These are phyloP conservation scores for Wickerhamomyces sp. DNA, from an alignment of 1,139 yeast genomes.

Conservation along the genomic window DNA sequence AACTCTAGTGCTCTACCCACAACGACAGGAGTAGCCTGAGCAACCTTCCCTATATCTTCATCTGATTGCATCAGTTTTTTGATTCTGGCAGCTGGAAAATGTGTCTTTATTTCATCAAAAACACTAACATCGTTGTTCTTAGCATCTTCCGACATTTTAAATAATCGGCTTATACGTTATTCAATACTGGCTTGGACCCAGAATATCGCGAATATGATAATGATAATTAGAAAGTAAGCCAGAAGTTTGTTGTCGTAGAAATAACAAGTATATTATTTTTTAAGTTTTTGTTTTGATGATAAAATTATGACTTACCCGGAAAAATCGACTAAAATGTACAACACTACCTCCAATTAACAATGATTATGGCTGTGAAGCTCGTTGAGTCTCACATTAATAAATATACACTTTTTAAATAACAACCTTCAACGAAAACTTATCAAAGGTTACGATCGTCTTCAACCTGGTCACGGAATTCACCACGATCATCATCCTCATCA, in stretches of 20 bases:
- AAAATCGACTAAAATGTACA: no score
- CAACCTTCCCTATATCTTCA: constrained; percentile 97
- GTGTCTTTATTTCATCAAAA: constrained; percentile 68
- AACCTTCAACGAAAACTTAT: background rate
- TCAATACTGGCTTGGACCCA: background rate
- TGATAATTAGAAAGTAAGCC: no score
- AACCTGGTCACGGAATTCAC: constrained; percentile 8
- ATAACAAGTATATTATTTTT: no score
- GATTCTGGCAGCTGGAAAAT: constrained; percentile 95
- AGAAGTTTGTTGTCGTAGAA: no score
- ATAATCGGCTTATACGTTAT: background rate
- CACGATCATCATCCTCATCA: constrained; percentile 16
- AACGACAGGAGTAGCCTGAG: constrained; percentile 96
- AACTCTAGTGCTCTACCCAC: constrained; percentile 93
- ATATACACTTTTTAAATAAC: no score
- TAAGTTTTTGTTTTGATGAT: no score
- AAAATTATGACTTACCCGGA: no score
- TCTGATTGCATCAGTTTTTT: constrained; percentile 97
- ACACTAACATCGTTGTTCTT: constrained; percentile 13
- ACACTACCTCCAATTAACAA: no score
- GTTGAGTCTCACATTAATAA: background rate
- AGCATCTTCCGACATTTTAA: background rate
- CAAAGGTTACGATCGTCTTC: constrained; percentile 5
- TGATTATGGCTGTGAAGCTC: background rate
- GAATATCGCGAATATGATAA: no score